Percentiles rank a stretch among this genome's conserved stretches.
These are phyloP conservation scores for Onygenales sp. DNA, from an alignment of 2,329 filamentous ascomycete genomes.

Conservation along the genomic window DNA sequence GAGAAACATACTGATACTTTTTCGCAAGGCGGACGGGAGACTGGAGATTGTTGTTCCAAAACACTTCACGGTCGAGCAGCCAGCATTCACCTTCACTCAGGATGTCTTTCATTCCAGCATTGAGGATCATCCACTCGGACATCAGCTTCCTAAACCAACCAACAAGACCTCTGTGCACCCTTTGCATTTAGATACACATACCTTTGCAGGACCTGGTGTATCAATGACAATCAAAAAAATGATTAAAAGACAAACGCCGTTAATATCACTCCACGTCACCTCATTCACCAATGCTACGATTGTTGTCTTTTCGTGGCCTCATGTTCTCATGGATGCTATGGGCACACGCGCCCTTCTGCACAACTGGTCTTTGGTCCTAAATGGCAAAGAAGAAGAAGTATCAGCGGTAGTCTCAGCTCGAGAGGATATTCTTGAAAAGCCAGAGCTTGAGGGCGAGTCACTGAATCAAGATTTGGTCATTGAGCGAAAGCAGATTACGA, in stretches of 20 bases:
- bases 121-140: conserved; percentile 33
- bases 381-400: conserved; percentile 35
- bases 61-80: conserved; percentile 27
- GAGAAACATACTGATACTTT: no score
- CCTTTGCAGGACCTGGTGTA: not conserved
- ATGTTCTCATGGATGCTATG: conserved; percentile 41
- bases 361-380: conserved; percentile 39
- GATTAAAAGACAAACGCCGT: conserved; percentile 26
- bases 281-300: conserved; percentile 44
- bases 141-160: conserved; percentile 26
- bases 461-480: no score
- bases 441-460: no score
- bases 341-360: conserved; percentile 34
- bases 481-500: no score
- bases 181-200: not conserved
- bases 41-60: conserved; percentile 36
- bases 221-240: not conserved
- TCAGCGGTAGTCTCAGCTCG: conserved; percentile 21
- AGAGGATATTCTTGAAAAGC: not conserved
- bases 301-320: conserved; percentile 38
- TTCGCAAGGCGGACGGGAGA: conserved; percentile 9
- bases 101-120: conserved; percentile 27
- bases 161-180: conserved; percentile 19
- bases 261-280: conserved; percentile 40
- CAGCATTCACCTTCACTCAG: conserved; percentile 34